Base-by-base conservation (phyloP, 2,329 filamentous ascomycete genomes). In the Aspergillus ibericus region DNA sequence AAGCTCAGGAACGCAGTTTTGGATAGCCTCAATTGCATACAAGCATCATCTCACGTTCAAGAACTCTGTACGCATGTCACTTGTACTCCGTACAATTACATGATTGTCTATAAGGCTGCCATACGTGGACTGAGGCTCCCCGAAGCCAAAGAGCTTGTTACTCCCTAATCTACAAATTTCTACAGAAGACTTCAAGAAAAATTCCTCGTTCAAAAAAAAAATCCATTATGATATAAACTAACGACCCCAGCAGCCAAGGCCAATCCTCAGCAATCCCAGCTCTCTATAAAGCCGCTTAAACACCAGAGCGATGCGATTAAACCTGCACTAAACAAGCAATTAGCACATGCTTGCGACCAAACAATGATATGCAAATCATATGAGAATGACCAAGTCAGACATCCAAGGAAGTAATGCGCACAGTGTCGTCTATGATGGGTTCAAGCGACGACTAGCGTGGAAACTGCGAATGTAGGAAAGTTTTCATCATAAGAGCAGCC, bases 401-500 rank as follows among this genome's bases (percentile, higher is more conserved):
- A 74, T 74, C 72, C 72, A 74, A 74, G 72, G 72, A 74, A 74
- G 72, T 69, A 66, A 64, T 69, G 66, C 72, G 71, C 70, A 66
- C 72, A 74, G 57, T 58, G 68, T 66, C 68, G 68, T 69, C 71
- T 70, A 62, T 62, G 63, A 70, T 71, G 66, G 71, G 71, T 73
- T 72, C 68, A 70, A 67, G 58, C 70, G 70, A 72, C 68, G 70
- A 61, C 72, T 73, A 72, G 70, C 71, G 72, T 74, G 72, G 70
- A 74, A 74, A 73, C 72, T 74, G 72, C 74, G 74, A 76, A 76
- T 76, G 73, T 75, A 72, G 72, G 72, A 75, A 66, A 60, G 36
- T 72, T 76, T 76, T 76, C 74, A 76, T 76, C 74, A 75, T 76
- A 68, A 63, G 62, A 72, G 62, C n/a, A n/a, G n/a, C n/a, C n/a